Evolutionary conservation across 1,139 yeast genomes (phyloP), one percentile per base, ranked within the genome.

Genomic region (Protomyces arabidopsidicola): DNA sequence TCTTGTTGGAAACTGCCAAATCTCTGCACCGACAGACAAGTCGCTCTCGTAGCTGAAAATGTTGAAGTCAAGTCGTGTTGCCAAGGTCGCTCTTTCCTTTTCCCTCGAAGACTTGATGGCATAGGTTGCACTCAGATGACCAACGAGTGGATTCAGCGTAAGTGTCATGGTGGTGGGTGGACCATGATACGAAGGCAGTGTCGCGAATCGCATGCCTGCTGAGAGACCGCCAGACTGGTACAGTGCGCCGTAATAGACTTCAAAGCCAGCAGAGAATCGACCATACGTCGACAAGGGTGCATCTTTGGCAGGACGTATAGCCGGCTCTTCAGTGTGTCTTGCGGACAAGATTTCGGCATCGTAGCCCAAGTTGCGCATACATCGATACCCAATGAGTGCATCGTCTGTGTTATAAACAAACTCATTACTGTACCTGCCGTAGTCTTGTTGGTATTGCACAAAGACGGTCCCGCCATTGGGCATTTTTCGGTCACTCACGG

Each of bases 11-110:
- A 66, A 67, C 24, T 77, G 83, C 85, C 93, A 90, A 34, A 93
- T 73, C 72, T 93, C 97, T 70, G 88, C 85, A 1, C 98, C 98
- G 42, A 95, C 75, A 0, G 95, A 85, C 64, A 93, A 75, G 71
- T 93, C 90, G 64, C 97, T 88, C 66, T 89, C 88, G 71, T 93
- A 91, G 0, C 98, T 91, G 72, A 89, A 93, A 62, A 90, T 78
- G 72, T 95, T 95, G 73, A 93, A 93, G 71, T 90, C 97, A 72
- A 90, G 90, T 65, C 88, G 81, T 14, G 85, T 83, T 0, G 84
- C 81, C 8, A 55, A 52, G 2, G 66, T 66, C 22, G 18, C 22
- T n/a, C 24, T n/a, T 18, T 42, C 48, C 48, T 16, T 42, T 18
- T 18, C 24, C 48, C 22, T 10, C 8, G 61, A 48, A 5, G 90